These are phyloP conservation scores for Globisporangium canariense DNA, from an alignment of 352 stramenopile species.

Conservation along the genomic window DNA sequence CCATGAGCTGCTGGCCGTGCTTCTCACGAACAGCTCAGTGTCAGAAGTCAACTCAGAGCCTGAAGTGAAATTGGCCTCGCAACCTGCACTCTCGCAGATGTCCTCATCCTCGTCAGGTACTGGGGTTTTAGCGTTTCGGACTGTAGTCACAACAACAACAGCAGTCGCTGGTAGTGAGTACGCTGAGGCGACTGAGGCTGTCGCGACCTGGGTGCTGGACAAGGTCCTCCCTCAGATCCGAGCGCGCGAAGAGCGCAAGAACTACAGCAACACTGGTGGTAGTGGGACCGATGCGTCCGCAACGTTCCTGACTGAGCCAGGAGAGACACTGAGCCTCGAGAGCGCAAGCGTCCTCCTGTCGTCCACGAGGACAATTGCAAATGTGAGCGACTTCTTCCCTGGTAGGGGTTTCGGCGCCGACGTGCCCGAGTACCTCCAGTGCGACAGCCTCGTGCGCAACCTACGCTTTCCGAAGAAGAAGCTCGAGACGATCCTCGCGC, in stretches of 20 bases:
- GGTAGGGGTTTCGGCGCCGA: constrained; percentile 28
- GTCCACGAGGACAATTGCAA: neutral
- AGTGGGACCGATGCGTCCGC: neutral
- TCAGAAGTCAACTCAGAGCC: neutral
- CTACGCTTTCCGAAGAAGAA: constrained; percentile 39
- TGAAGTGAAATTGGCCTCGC: neutral
- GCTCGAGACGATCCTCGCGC: constrained; percentile 45
- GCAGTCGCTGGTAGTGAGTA: constrained; percentile 2
- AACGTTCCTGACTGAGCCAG: constrained; percentile 55
- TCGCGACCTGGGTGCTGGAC: constrained; percentile 16
- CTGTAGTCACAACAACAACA: neutral
- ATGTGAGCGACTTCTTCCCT: constrained; percentile 33
- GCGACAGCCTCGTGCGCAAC: constrained; percentile 60
- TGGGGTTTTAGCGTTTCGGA: neutral
- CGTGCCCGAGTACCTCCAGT: constrained; percentile 55
- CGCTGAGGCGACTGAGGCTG: constrained; percentile 18
- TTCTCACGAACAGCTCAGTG: constrained; percentile 1
- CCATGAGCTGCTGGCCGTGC: constrained; percentile 28
- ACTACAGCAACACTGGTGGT: neutral
- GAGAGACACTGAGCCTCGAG: constrained; percentile 21
- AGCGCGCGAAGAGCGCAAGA: constrained; percentile 12
- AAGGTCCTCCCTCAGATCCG: constrained; percentile 19
- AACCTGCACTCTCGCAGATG: neutral
- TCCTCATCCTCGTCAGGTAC: neutral
- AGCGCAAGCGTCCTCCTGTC: constrained; percentile 6